Percentiles rank a stretch among this genome's conserved stretches.
Evolutionary conservation across 192 early-diverging fungal genomes (phyloP).

Genomic region (Coemansia sp.): DNA sequence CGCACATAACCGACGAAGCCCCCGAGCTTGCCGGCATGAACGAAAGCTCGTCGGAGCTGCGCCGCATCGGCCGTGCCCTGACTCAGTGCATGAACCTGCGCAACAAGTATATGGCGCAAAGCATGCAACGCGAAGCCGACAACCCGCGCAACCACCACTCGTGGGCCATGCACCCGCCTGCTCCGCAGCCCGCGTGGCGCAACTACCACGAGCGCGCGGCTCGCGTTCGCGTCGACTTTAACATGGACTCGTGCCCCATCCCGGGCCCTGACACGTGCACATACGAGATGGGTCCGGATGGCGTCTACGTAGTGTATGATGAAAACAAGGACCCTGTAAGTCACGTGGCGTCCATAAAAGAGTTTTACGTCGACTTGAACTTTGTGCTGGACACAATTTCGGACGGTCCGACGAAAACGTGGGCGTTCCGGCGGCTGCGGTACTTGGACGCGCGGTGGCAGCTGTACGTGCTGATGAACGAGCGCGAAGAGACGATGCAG

Average conservation of each 20-base stretch:
- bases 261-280: conserved; percentile 19
- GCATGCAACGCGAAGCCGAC: conserved; percentile 70
- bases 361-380: conserved; percentile 87
- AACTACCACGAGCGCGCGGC: conserved; percentile 34
- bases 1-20: conserved; percentile 9
- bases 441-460: conserved; percentile 93
- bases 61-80: conserved; percentile 47
- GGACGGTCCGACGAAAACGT: conserved; percentile 91
- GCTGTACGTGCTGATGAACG: conserved; percentile 88
- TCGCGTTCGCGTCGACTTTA: conserved; percentile 14
- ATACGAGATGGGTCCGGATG: conserved; percentile 58
- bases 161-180: conserved; percentile 86
- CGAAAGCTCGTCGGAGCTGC: conserved; percentile 36
- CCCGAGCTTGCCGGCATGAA: conserved; percentile 30
- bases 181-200: conserved; percentile 74
- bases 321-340: too few relatives aligned
- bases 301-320: conserved; percentile 34
- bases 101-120: conserved; percentile 78
- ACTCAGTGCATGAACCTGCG: conserved; percentile 76
- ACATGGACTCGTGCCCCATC: conserved; percentile 12
- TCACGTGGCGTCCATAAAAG: conserved; percentile 68
- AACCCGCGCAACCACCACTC: conserved; percentile 78
- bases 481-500: conserved; percentile 92
- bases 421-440: conserved; percentile 83
- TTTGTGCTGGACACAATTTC: conserved; percentile 72